These are phyloP conservation scores for Chlorella sorokiniana DNA, from an alignment of 139 green algal species.

Conservation along the genomic window DNA sequence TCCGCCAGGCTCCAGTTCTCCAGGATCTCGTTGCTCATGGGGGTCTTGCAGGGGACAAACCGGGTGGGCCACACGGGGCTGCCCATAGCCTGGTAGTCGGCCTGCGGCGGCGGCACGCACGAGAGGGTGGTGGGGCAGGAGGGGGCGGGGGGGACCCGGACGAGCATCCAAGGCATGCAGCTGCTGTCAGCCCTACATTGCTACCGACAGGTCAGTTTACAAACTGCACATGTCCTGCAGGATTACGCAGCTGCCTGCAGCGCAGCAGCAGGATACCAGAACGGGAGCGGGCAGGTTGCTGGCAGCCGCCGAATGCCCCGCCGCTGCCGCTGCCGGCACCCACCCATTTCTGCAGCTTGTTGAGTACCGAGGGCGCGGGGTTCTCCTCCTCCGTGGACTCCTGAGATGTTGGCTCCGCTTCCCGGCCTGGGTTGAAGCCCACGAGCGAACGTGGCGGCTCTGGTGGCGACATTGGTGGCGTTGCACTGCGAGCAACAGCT, in stretches of 20 bases:
- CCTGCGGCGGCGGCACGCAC: slow-evolving; percentile 38
- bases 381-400: not conserved
- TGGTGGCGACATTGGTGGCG: too few relatives aligned
- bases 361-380: slow-evolving; percentile 1
- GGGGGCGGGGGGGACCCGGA: not conserved
- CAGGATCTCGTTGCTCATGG: slow-evolving; percentile 63
- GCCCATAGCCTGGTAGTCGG: slow-evolving; percentile 60
- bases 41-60: slow-evolving; percentile 78
- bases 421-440: slow-evolving; percentile 34
- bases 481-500: not conserved
- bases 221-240: too few relatives aligned
- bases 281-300: too few relatives aligned
- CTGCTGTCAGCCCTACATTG: too few relatives aligned
- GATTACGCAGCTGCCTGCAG: too few relatives aligned
- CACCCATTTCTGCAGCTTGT: slow-evolving; percentile 80
- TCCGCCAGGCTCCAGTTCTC: slow-evolving; percentile 63
- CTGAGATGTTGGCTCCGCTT: slow-evolving; percentile 29
- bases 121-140: not conserved
- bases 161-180: not conserved
- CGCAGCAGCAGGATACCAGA: too few relatives aligned
- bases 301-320: not conserved
- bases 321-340: not conserved
- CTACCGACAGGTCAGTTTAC: too few relatives aligned
- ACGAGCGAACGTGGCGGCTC: not conserved
- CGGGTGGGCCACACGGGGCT: slow-evolving; percentile 47